Conservation (phyloP, 1,284 basidiomycete genomes). For the Mycosarcoma mackinlayi region DNA sequence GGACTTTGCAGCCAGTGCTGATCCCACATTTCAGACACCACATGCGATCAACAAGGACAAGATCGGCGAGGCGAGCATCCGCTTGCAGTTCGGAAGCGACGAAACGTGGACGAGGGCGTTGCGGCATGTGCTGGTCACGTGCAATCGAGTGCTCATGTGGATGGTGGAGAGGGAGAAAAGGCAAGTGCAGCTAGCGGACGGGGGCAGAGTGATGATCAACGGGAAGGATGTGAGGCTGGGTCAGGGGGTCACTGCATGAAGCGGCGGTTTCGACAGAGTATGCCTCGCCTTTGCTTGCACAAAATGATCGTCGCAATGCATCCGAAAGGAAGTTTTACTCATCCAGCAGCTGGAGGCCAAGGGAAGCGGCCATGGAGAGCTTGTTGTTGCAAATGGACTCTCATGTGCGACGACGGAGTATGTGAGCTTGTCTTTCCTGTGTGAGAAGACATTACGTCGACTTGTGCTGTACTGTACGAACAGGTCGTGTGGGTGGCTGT, state of each 20-base stretch:
- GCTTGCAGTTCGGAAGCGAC: constrained; percentile 87
- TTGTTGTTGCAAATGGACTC: too few species aligned
- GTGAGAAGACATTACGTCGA: too few species aligned
- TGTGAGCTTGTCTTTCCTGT: too few species aligned
- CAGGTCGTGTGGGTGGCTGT: too few species aligned
- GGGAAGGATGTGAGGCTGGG: constrained; percentile 8
- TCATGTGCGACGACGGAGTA: too few species aligned
- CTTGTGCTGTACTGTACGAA: too few species aligned
- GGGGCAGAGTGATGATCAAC: constrained; percentile 10
- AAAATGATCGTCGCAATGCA: not conserved
- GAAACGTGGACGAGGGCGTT: constrained; percentile 95
- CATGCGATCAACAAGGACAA: constrained; percentile 92
- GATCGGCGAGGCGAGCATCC: constrained; percentile 93
- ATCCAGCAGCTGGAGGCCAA: too few species aligned
- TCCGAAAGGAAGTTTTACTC: too few species aligned
- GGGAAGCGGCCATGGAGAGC: too few species aligned
- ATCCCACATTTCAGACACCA: constrained; percentile 80
- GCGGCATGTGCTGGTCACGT: constrained; percentile 85
- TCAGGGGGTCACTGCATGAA: not conserved
- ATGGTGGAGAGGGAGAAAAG: constrained; percentile 26
- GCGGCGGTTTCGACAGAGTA: too few species aligned
- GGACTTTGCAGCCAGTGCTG: constrained; percentile 79
- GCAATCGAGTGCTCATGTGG: constrained; percentile 48
- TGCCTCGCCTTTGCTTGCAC: not conserved
- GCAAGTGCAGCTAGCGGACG: not conserved